Conservation (phyloP, 257 asterid genomes). For the Fraxinus anomala region DNA sequence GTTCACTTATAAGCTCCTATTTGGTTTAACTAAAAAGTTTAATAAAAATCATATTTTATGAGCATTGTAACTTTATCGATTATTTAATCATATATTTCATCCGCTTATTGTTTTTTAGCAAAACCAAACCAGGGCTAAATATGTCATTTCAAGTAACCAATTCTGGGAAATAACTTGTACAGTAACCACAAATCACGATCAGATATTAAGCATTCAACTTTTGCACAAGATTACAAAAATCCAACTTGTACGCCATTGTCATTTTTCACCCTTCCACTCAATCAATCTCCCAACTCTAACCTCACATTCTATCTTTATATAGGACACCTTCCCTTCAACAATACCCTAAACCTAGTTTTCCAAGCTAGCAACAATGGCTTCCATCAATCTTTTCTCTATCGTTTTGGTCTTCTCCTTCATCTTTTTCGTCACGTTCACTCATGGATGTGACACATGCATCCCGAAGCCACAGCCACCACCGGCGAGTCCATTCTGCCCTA, state of each 20-base stretch:
- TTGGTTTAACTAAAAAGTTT: no score
- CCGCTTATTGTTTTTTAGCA: no score
- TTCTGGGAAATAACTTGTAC: neutral
- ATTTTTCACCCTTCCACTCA: constrained; percentile 40
- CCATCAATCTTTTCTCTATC: constrained; percentile 29
- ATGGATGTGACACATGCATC: constrained; percentile 50
- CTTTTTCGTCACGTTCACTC: constrained; percentile 40
- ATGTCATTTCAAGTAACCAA: neutral
- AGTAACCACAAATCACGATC: neutral
- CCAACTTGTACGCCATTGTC: constrained; percentile 37
- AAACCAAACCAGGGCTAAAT: neutral
- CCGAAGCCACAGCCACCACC: constrained; percentile 46
- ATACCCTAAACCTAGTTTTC: constrained; percentile 21
- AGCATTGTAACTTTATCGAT: no score
- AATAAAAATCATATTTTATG: no score
- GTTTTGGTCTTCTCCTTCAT: constrained; percentile 43
- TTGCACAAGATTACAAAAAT: constrained; percentile 43
- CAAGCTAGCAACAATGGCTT: constrained; percentile 45
- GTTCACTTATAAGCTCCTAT: no score
- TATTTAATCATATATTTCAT: no score
- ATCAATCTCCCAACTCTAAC: constrained; percentile 39
- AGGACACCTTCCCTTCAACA: constrained; percentile 25
- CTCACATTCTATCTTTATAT: constrained; percentile 62
- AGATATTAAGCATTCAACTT: constrained; percentile 15
- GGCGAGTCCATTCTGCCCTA: constrained; percentile 64